Evolutionary conservation across 164 flowering plant species (phyloP).

Genomic region (Liriodendron chinense): DNA sequence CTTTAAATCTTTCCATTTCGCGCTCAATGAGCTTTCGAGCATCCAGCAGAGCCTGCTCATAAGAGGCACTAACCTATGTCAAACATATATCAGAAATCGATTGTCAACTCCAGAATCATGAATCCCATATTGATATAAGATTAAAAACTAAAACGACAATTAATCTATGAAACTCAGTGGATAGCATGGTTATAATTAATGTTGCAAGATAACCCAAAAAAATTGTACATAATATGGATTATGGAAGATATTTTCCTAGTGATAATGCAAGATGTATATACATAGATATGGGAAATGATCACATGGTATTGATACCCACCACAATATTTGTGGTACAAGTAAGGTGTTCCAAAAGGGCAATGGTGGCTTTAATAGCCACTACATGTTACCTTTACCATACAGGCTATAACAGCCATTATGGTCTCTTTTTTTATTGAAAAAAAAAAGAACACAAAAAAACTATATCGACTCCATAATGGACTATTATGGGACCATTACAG

Average conservation of each 20-base stretch:
- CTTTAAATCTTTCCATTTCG: slow-evolving; percentile 99
- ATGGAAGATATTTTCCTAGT: neutral
- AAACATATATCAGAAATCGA: slow-evolving; percentile 43
- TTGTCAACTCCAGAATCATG: slow-evolving; percentile 13
- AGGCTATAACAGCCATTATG: too few species aligned
- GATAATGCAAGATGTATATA: neutral
- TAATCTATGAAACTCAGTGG: neutral
- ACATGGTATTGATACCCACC: too few species aligned
- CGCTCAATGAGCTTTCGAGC: slow-evolving; percentile 96
- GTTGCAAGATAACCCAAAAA: neutral
- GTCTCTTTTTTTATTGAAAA: too few species aligned
- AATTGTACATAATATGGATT: neutral
- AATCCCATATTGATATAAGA: neutral
- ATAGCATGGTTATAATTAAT: neutral
- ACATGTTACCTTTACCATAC: too few species aligned
- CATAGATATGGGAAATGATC: too few species aligned
- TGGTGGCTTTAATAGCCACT: too few species aligned
- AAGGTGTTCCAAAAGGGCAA: too few species aligned
- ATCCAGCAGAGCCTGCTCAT: slow-evolving; percentile 99
- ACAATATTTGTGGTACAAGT: too few species aligned
- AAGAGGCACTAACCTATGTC: slow-evolving; percentile 99
- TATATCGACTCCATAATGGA: too few species aligned
- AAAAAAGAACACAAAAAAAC: too few species aligned
- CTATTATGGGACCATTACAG: too few species aligned
- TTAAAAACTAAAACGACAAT: neutral